These are phyloP conservation scores for Psidium guajava DNA, from an alignment of 345 rosid species.

Conservation along the genomic window DNA sequence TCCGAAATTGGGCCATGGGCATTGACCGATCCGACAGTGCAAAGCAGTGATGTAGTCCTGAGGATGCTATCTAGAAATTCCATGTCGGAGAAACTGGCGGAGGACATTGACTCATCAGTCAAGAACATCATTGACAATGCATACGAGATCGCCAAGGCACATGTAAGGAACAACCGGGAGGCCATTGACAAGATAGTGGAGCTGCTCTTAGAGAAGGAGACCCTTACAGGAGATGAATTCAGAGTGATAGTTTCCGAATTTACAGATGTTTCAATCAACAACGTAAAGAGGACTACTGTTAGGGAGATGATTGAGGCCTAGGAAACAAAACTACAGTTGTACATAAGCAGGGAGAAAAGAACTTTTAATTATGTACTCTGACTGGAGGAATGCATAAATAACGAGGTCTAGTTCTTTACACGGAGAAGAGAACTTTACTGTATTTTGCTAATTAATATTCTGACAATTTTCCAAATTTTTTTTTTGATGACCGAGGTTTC, in stretches of 20 bases:
- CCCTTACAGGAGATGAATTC: constrained; percentile 56
- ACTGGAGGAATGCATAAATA: not conserved
- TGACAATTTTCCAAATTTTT: not conserved
- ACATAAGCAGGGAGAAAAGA: not conserved
- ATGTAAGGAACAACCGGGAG: constrained; percentile 41
- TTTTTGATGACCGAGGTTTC: not conserved
- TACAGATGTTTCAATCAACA: constrained; percentile 11
- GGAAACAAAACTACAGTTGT: not conserved
- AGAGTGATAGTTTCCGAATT: constrained; percentile 47
- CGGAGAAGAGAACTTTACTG: not conserved
- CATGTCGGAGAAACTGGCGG: constrained; percentile 61
- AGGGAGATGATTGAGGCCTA: constrained; percentile 29
- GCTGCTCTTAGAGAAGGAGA: constrained; percentile 60
- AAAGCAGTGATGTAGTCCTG: constrained; percentile 43
- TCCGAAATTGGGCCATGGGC: constrained; percentile 72
- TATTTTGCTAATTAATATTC: not conserved
- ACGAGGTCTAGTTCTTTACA: not conserved
- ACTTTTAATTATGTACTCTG: not conserved
- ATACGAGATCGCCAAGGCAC: constrained; percentile 46
- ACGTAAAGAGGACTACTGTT: constrained; percentile 9
- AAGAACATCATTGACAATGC: constrained; percentile 33
- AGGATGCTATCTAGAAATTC: constrained; percentile 58
- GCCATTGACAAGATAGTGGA: constrained; percentile 73
- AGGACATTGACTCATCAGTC: constrained; percentile 46
- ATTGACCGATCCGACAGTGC: constrained; percentile 37